Conservation (phyloP, 257 asterid species). For the Catharanthus roseus region DNA sequence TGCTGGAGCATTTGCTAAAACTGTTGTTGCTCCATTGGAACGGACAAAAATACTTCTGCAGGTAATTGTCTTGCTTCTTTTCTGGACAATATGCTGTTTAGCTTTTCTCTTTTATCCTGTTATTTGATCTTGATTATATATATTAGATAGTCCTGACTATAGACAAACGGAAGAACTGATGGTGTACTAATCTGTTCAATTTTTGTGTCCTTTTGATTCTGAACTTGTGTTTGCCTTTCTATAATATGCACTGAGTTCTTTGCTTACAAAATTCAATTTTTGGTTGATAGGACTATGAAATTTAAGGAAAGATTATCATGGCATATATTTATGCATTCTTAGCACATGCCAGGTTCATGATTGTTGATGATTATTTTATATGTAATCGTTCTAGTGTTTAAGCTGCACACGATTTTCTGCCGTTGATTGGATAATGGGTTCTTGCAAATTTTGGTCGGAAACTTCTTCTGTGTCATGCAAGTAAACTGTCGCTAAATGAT, state of each 20-base stretch:
- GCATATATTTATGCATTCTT: neutral
- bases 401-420: neutral
- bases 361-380: too few relatives aligned
- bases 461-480: too few relatives aligned
- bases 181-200: neutral
- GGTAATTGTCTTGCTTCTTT: conserved; percentile 34
- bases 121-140: neutral
- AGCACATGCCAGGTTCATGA: neutral
- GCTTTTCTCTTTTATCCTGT: neutral
- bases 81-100: too few relatives aligned
- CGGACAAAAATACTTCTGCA: conserved; percentile 89
- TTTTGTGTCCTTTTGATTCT: neutral
- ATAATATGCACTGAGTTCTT: neutral
- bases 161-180: neutral
- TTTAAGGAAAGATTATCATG: neutral
- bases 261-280: neutral
- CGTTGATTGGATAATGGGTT: neutral
- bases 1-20: conserved; percentile 92
- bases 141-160: neutral
- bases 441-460: neutral
- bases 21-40: conserved; percentile 92
- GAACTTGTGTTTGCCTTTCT: neutral
- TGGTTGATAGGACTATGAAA: neutral
- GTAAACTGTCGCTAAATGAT: neutral
- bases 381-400: too few relatives aligned